phyloP scores from a whole-genome alignment of 1,284 basidiomycete species.

The Stereum hirsutum region DNA sequence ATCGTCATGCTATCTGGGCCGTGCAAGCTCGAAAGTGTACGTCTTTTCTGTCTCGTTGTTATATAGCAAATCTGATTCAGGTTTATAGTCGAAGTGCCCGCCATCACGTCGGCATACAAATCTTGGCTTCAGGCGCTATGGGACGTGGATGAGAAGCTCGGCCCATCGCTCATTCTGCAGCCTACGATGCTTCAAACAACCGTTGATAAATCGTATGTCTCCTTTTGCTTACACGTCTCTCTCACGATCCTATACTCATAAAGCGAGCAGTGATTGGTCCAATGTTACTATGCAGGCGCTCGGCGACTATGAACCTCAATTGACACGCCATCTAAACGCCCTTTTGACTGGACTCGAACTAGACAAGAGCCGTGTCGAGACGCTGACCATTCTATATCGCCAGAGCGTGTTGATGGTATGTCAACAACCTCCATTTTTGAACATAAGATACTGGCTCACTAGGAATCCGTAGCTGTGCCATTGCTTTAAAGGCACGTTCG shows the following conservation, averaged over 20 bases:
- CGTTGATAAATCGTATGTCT: constrained; percentile 18
- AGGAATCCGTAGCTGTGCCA: constrained; percentile 22
- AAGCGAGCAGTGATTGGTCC: constrained; percentile 17
- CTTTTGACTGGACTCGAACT: background rate
- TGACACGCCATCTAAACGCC: constrained; percentile 14
- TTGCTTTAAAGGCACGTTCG: constrained; percentile 33
- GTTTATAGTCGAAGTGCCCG: constrained; percentile 1
- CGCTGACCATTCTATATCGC: constrained; percentile 5
- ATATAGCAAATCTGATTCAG: too few relatives aligned
- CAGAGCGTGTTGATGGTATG: constrained; percentile 10
- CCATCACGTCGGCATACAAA: background rate
- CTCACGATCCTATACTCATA: too few relatives aligned
- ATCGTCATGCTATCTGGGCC: constrained; percentile 49
- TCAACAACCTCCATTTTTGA: too few relatives aligned
- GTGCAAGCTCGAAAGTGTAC: constrained; percentile 27
- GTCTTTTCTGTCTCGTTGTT: constrained; percentile 12
- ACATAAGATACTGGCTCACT: background rate
- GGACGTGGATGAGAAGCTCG: constrained; percentile 17
- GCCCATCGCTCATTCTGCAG: constrained; percentile 18
- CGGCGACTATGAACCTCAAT: constrained; percentile 11
- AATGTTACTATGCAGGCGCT: constrained; percentile 13
- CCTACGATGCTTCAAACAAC: constrained; percentile 18
- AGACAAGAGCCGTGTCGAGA: constrained; percentile 5
- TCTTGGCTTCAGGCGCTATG: constrained; percentile 47
- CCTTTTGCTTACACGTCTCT: too few relatives aligned